These are phyloP conservation scores for Wallemia ichthyophaga DNA, from an alignment of 1,284 basidiomycete species.

Conservation along the genomic window DNA sequence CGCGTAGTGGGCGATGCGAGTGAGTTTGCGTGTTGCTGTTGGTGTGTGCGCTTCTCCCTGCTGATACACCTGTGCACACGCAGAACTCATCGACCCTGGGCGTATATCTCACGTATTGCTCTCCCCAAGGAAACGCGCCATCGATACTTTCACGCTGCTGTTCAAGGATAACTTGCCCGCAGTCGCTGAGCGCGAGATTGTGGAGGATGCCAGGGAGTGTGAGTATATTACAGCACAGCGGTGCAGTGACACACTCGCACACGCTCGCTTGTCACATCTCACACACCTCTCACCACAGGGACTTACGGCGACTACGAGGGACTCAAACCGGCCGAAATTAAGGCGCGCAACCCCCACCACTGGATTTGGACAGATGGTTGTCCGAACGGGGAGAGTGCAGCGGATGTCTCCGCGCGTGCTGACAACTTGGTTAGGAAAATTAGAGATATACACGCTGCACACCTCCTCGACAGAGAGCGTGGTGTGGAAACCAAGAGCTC, in stretches of 20 bases:
- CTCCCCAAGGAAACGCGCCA: constrained; percentile 56
- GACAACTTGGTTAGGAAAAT: constrained; percentile 46
- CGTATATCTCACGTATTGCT: constrained; percentile 47
- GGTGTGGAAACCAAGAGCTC: not conserved
- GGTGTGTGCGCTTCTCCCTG: too few species aligned
- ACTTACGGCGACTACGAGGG: constrained; percentile 58
- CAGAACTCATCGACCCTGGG: constrained; percentile 47
- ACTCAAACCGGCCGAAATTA: not conserved
- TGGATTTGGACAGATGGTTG: constrained; percentile 2
- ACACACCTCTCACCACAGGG: not conserved
- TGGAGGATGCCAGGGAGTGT: not conserved
- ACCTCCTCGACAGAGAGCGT: constrained; percentile 2
- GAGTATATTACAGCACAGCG: too few species aligned
- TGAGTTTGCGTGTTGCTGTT: constrained; percentile 20
- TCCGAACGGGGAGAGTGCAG: constrained; percentile 5
- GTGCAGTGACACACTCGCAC: too few species aligned
- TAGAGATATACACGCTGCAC: constrained; percentile 22
- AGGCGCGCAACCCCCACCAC: not conserved
- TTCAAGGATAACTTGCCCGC: constrained; percentile 23
- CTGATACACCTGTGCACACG: not conserved
- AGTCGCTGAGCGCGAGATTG: constrained; percentile 2
- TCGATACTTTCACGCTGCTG: constrained; percentile 50
- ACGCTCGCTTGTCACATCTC: too few species aligned
- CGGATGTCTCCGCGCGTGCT: constrained; percentile 13
- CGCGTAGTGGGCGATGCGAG: constrained; percentile 43